Evolutionary conservation across 176 grass and related monocot genomes (phyloP).

Genomic region (Cenchrus fungigraminus): DNA sequence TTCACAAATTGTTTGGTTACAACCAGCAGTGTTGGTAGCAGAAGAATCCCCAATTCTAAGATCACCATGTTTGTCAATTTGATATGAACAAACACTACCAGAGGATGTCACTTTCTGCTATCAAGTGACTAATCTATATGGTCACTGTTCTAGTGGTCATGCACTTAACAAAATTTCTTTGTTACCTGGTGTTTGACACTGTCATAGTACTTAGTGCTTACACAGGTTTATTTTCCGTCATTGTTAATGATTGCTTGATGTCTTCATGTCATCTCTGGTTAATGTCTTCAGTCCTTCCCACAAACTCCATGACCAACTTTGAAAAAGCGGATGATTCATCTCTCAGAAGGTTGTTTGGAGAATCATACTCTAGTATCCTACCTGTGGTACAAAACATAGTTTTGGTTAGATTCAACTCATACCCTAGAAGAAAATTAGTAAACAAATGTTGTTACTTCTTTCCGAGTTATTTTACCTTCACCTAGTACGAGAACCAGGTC

Average conservation of each 20-base stretch:
- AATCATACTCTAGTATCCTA: slow-evolving; percentile 82
- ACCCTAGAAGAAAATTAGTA: neutral
- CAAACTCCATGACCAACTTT: slow-evolving; percentile 79
- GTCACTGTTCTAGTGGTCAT: neutral
- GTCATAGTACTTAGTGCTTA: no score
- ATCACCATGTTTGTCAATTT: neutral
- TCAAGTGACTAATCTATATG: neutral
- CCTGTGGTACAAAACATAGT: slow-evolving; percentile 55
- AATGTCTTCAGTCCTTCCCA: slow-evolving; percentile 61
- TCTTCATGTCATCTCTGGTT: slow-evolving; percentile 29
- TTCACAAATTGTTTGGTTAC: neutral
- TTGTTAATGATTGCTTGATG: slow-evolving; percentile 27
- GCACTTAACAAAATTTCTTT: neutral
- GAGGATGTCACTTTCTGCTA: slow-evolving; percentile 5
- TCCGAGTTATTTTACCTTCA: slow-evolving; percentile 59
- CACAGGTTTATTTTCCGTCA: no score
- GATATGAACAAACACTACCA: slow-evolving; percentile 16
- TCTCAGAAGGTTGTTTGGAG: slow-evolving; percentile 65
- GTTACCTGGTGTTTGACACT: neutral
- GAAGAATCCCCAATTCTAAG: slow-evolving; percentile 1
- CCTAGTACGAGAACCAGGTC: slow-evolving; percentile 82
- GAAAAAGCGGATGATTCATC: slow-evolving; percentile 78
- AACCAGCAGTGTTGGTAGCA: slow-evolving; percentile 2
- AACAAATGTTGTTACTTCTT: neutral
- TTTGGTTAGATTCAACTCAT: slow-evolving; percentile 18